A percentile compares a stretch with the other conserved stretches of the same genome.
Evolutionary conservation across 768 basidiomycete species (phyloP).

Genomic region (Suillus decipiens): DNA sequence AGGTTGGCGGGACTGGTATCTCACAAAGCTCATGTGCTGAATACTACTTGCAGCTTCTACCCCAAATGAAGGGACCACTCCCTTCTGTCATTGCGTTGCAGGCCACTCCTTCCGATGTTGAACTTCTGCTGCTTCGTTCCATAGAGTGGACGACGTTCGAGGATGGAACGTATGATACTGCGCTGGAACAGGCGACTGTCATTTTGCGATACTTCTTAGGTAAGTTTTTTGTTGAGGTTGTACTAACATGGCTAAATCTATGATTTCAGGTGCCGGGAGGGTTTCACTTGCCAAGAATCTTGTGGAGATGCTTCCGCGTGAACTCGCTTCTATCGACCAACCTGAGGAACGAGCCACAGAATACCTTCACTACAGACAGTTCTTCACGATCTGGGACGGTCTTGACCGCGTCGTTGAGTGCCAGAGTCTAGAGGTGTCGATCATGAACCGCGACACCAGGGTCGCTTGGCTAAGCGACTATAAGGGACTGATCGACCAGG

Average conservation of each 20-base stretch:
- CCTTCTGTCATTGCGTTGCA: slow-evolving; percentile 63
- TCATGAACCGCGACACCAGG: slow-evolving; percentile 60
- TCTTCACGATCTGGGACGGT: slow-evolving; percentile 74
- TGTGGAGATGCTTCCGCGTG: slow-evolving; percentile 60
- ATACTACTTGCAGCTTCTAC: slow-evolving; percentile 19
- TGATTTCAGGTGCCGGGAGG: slow-evolving; percentile 63
- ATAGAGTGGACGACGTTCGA: slow-evolving; percentile 93
- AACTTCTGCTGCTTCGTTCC: slow-evolving; percentile 73
- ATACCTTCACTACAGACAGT: slow-evolving; percentile 78
- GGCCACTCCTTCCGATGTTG: slow-evolving; percentile 54
- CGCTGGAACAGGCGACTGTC: slow-evolving; percentile 84
- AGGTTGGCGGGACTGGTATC: slow-evolving; percentile 38
- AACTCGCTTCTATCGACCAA: slow-evolving; percentile 60
- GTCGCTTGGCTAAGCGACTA: slow-evolving; percentile 67
- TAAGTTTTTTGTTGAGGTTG: slow-evolving; percentile 36
- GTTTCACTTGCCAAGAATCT: slow-evolving; percentile 65
- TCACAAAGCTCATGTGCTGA: background rate
- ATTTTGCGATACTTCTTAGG: slow-evolving; percentile 90
- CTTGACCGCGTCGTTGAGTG: slow-evolving; percentile 62
- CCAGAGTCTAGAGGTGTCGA: slow-evolving; percentile 55
- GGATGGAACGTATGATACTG: slow-evolving; percentile 71
- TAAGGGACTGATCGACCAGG: slow-evolving; percentile 60
- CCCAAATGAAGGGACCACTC: slow-evolving; percentile 53
- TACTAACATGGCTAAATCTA: background rate
- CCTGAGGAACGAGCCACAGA: slow-evolving; percentile 75